phyloP scores from a whole-genome alignment of 176 grass and related monocot genomes.

The Paspalum notatum region DNA sequence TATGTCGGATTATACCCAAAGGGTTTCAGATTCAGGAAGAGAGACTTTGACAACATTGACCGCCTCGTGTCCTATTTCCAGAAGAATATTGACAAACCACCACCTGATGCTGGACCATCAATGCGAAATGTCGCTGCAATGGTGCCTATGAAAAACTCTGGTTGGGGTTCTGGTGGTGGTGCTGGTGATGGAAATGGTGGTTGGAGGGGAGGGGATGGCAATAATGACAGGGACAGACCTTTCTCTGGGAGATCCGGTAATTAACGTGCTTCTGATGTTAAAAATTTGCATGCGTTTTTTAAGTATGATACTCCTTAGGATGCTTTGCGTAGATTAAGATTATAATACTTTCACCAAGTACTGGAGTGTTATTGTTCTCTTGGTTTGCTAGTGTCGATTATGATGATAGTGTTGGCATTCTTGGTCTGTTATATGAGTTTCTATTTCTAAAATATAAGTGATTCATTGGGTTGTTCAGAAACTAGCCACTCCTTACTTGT shows the following conservation, averaged over 20 bases:
- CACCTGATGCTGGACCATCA: slow-evolving; percentile 68
- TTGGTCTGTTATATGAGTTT: neutral
- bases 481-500: neutral
- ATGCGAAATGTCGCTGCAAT: slow-evolving; percentile 73
- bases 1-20: slow-evolving; percentile 96
- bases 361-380: neutral
- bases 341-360: neutral
- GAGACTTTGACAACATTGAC: slow-evolving; percentile 89
- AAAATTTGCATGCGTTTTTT: neutral
- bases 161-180: slow-evolving; percentile 47
- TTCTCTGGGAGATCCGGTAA: slow-evolving; percentile 62
- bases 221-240: slow-evolving; percentile 62
- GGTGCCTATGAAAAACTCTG: slow-evolving; percentile 81
- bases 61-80: slow-evolving; percentile 88
- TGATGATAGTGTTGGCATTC: neutral
- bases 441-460: neutral
- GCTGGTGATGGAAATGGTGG: slow-evolving; percentile 56
- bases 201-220: slow-evolving; percentile 61
- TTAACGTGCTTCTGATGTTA: neutral
- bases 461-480: neutral
- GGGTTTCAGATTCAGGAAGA: slow-evolving; percentile 89
- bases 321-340: neutral
- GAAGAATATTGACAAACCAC: slow-evolving; percentile 89
- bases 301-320: neutral
- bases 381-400: neutral